These are phyloP conservation scores for Aplosporella prunicola DNA, from an alignment of 2,329 filamentous ascomycete genomes.

Conservation along the genomic window DNA sequence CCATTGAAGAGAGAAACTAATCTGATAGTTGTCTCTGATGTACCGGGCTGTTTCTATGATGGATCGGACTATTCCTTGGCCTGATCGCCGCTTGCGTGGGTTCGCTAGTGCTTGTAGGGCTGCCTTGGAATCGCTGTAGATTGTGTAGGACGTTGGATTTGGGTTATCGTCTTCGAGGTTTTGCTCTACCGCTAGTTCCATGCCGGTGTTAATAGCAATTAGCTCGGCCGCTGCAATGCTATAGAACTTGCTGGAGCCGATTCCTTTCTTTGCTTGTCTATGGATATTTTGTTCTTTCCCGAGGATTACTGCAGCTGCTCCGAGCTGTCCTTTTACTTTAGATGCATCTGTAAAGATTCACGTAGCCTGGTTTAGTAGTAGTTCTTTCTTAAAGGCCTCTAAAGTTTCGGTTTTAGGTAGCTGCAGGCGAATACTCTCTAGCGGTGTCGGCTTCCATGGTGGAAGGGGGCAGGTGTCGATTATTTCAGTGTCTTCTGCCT, in stretches of 20 bases:
- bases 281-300: too few relatives aligned
- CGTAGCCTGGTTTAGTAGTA: background rate
- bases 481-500: background rate
- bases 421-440: background rate
- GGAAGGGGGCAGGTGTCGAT: background rate
- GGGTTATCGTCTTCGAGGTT: background rate
- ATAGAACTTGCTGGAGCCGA: too few relatives aligned
- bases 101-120: background rate
- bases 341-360: background rate
- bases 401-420: too few relatives aligned
- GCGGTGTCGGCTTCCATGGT: background rate
- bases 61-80: background rate
- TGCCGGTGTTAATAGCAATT: background rate
- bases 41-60: background rate
- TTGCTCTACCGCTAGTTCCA: background rate
- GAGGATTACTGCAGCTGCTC: background rate
- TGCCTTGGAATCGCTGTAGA: slow-evolving; percentile 1
- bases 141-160: background rate
- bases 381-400: background rate
- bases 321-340: background rate
- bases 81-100: background rate
- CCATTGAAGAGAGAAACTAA: slow-evolving; percentile 10
- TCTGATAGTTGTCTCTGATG: background rate
- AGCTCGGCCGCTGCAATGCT: background rate
- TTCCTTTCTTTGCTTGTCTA: background rate